Conservation (phyloP, 2,329 filamentous ascomycete species). For the Sclerotinia glacialis region DNA sequence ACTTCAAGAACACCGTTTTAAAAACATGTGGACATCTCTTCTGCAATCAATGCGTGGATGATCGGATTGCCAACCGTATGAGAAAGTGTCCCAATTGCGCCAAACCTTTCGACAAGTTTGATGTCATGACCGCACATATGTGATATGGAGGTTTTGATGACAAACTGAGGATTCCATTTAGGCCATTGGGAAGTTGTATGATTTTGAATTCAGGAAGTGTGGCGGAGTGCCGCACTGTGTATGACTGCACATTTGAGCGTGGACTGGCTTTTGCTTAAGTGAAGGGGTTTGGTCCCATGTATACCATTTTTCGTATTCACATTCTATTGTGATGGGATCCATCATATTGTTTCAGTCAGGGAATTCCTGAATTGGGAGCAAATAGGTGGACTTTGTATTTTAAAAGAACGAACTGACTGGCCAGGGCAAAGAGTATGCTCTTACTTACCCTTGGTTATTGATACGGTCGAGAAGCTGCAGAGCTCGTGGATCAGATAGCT, state of each 20-base stretch:
- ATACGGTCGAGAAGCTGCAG: slow-evolving; percentile 3
- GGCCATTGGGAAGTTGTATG: slow-evolving; percentile 20
- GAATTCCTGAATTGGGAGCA: background rate
- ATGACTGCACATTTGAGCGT: slow-evolving; percentile 36
- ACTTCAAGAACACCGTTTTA: slow-evolving; percentile 91
- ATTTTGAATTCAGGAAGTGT: slow-evolving; percentile 13
- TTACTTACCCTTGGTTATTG: slow-evolving; percentile 15
- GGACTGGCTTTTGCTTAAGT: slow-evolving; percentile 27
- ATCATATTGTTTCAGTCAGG: background rate
- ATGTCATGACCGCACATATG: slow-evolving; percentile 73
- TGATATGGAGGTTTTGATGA: slow-evolving; percentile 31
- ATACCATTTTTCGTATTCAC: slow-evolving; percentile 22
- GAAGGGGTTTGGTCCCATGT: slow-evolving; percentile 12
- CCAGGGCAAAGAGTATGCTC: background rate
- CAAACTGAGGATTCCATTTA: slow-evolving; percentile 24
- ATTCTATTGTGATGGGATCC: background rate
- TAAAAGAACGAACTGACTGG: background rate
- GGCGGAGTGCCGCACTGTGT: slow-evolving; percentile 29
- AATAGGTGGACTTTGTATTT: slow-evolving; percentile 18
- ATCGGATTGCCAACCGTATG: slow-evolving; percentile 83
- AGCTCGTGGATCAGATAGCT: slow-evolving; percentile 15
- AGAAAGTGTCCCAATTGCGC: slow-evolving; percentile 95
- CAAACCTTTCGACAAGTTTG: slow-evolving; percentile 84
- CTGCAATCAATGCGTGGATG: slow-evolving; percentile 85
- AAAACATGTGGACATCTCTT: slow-evolving; percentile 95